These are phyloP conservation scores for Podospora pseudocomata DNA, from an alignment of 495 filamentous ascomycete genomes.

Conservation along the genomic window DNA sequence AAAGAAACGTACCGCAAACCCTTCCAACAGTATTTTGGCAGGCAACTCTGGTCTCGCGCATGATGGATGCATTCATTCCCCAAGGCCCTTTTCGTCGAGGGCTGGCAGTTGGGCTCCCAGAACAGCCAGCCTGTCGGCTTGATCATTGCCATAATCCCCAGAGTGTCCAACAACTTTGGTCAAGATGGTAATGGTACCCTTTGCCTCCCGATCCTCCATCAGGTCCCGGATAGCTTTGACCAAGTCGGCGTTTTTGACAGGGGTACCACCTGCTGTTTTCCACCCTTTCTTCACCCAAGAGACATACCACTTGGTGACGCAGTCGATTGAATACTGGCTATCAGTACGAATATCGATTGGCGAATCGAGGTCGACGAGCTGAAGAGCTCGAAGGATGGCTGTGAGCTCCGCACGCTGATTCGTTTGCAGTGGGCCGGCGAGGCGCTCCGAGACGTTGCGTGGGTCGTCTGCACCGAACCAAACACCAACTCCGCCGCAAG, in stretches of 20 bases:
- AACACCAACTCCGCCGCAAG: slow-evolving; percentile 81
- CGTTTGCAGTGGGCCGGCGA: slow-evolving; percentile 72
- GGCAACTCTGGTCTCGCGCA: no score
- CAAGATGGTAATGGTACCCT: slow-evolving; percentile 63
- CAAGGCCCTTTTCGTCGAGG: slow-evolving; percentile 15
- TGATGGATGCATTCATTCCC: no score
- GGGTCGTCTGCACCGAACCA: slow-evolving; percentile 73
- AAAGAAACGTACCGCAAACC: background rate
- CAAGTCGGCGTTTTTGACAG: slow-evolving; percentile 83
- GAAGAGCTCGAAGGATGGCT: slow-evolving; percentile 77
- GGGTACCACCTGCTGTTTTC: slow-evolving; percentile 63
- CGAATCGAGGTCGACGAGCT: slow-evolving; percentile 54
- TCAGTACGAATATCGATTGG: slow-evolving; percentile 73
- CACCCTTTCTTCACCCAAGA: slow-evolving; percentile 79
- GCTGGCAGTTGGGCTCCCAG: slow-evolving; percentile 34
- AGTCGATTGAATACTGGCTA: slow-evolving; percentile 83
- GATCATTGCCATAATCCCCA: slow-evolving; percentile 65
- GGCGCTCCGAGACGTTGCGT: slow-evolving; percentile 77
- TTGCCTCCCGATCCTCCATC: slow-evolving; percentile 64
- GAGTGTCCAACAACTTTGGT: slow-evolving; percentile 86
- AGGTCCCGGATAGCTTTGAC: slow-evolving; percentile 66
- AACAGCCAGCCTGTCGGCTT: slow-evolving; percentile 78
- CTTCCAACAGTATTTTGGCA: background rate
- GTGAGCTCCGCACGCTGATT: slow-evolving; percentile 94
- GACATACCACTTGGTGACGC: slow-evolving; percentile 78